Evolutionary conservation across 192 early-diverging fungal species (phyloP).

Genomic region (Glomus cerebriforme): DNA sequence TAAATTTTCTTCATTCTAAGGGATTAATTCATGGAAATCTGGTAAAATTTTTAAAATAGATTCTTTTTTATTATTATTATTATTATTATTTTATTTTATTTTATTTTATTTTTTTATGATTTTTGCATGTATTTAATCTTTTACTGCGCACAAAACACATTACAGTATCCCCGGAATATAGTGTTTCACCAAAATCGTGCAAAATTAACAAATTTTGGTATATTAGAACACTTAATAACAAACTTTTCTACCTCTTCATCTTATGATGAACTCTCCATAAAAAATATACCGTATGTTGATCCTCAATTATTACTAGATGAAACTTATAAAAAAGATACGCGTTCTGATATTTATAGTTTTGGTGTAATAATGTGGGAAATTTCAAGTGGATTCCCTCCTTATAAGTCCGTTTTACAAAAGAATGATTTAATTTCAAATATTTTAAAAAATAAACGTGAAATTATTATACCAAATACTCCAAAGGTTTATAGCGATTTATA

Average conservation of each 20-base stretch:
- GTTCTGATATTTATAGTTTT: constrained; percentile 9
- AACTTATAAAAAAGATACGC: background rate
- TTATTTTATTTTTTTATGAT: no score
- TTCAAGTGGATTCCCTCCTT: background rate
- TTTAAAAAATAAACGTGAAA: background rate
- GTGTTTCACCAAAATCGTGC: background rate
- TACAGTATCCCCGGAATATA: background rate
- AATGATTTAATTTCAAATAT: background rate
- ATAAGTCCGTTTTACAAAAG: no score
- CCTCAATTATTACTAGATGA: background rate
- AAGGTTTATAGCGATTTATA: background rate
- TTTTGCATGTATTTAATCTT: no score
- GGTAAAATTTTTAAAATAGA: background rate
- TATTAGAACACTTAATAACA: background rate
- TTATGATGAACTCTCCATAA: background rate
- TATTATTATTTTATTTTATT: no score
- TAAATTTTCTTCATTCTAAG: background rate
- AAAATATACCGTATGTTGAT: background rate
- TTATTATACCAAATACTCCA: background rate
- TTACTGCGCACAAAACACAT: background rate
- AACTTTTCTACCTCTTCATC: background rate
- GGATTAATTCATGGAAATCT: background rate
- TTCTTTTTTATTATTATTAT: no score
- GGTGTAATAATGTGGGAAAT: background rate
- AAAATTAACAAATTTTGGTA: constrained; percentile 1